Evolutionary conservation across 2,329 filamentous ascomycete genomes (phyloP).

Genomic region (Claviceps lovelessii): DNA sequence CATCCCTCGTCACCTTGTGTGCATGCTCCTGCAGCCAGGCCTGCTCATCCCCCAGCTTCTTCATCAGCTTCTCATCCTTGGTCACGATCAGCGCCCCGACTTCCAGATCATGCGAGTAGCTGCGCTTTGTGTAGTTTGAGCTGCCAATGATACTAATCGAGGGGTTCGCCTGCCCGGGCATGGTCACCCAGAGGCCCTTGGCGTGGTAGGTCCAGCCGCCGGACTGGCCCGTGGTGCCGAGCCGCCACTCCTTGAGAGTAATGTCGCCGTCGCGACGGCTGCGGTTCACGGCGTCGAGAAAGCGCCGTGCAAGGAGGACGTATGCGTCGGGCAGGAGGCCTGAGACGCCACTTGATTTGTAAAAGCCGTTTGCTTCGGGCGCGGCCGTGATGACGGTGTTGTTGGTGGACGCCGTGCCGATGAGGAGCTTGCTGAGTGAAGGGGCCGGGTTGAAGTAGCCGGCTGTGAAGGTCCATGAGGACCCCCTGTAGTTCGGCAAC

Average conservation of each 20-base stretch:
- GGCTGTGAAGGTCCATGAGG: conserved; percentile 89
- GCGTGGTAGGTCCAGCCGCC: conserved; percentile 96
- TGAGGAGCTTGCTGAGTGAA: conserved; percentile 62
- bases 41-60: conserved; percentile 64
- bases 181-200: conserved; percentile 83
- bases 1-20: conserved; percentile 51
- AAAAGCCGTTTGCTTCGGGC: conserved; percentile 91
- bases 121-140: conserved; percentile 90
- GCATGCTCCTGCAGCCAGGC: conserved; percentile 66
- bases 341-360: conserved; percentile 71
- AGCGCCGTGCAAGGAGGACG: conserved; percentile 70
- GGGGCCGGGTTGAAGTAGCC: conserved; percentile 97
- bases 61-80: conserved; percentile 54
- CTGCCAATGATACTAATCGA: conserved; percentile 76
- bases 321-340: conserved; percentile 87
- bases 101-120: conserved; percentile 84
- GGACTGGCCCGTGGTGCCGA: conserved; percentile 64
- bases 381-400: conserved; percentile 87
- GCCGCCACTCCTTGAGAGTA: conserved; percentile 72
- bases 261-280: conserved; percentile 41
- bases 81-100: conserved; percentile 80
- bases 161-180: conserved; percentile 50
- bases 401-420: conserved; percentile 52
- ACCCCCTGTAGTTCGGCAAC: conserved; percentile 46
- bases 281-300: conserved; percentile 47